Evolutionary conservation across 2,329 filamentous ascomycete genomes (phyloP), one percentile per base, ranked within the genome.

Genomic region (Colletotrichum camelliae): DNA sequence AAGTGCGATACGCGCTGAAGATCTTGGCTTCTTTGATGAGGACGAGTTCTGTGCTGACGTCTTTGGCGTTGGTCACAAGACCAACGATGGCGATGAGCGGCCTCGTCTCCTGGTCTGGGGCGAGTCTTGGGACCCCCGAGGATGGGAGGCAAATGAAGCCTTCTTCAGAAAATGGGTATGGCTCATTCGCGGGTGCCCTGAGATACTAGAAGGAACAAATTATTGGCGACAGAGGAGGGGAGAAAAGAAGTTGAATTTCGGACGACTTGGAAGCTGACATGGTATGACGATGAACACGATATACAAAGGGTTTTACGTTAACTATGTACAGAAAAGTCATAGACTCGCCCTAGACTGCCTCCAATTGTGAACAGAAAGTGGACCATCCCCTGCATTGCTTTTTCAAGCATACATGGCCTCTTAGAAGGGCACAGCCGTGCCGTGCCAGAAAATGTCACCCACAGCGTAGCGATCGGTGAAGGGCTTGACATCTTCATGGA

Each of bases 41-140:
- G 67, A 72, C 43, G 73, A 57, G 18, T 66, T 75, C 15, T 75
- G 73, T n/a, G 16, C 16, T 15, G 73, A 75, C 33, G 31, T 76
- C 5, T 64, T 77, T 15, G 65, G 68, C 24, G 18, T 67, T 5
- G 68, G 66, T 7, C 67, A 58, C 57, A 48, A 57, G 16, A 21
- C 27, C 31, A 31, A 61, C n/a, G 29, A 27, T 4, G 65, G 60
- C 4, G 72, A 65, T 31, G 61, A 65, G 27, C 78, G 78, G 61
- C 80, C 83, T 21, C 83, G 81, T 2, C 57, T 90, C 2, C 81
- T 90, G 15, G 86, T 89, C 2, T 90, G 88, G 89, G 86, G 87
- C 1, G 85, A 88, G 5, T 82, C 88, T 1, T 86, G 84, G 81
- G 83, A 89, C 57, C 70, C 82, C 1, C 75, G 76, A 0, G 86